Conservation (phyloP, 208 protist species). For the Leishmania braziliensis region DNA sequence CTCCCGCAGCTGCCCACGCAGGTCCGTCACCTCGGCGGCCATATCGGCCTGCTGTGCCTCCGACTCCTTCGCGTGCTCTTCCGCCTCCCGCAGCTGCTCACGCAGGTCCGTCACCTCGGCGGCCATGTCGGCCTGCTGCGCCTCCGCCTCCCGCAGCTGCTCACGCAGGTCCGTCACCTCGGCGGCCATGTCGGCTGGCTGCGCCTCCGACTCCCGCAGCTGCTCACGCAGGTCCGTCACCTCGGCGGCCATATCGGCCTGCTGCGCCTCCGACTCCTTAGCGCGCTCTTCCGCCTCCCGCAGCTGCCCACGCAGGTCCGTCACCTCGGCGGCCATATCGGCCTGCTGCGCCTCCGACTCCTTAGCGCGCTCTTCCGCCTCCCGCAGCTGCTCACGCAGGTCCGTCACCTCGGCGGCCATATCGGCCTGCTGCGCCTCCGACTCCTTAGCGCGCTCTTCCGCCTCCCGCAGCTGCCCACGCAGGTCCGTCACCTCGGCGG, state of each 20-base stretch:
- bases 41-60: background rate
- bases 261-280: constrained; percentile 8
- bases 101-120: no score
- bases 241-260: background rate
- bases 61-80: background rate
- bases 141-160: background rate
- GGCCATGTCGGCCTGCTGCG: background rate
- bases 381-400: background rate
- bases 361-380: no score
- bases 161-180: no score
- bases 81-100: no score
- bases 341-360: background rate
- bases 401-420: background rate
- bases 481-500: constrained; percentile 17
- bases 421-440: background rate
- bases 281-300: constrained; percentile 37
- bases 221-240: constrained; percentile 36
- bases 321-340: constrained; percentile 32
- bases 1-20: constrained; percentile 12
- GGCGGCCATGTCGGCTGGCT: no score
- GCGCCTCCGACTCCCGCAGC: constrained; percentile 25
- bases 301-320: constrained; percentile 14
- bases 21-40: constrained; percentile 12
- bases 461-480: constrained; percentile 5
- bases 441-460: constrained; percentile 17